Evolutionary conservation across 202 grass and related monocot genomes (phyloP), one percentile per base, ranked within the genome.

Genomic region (Carex sylvatica): DNA sequence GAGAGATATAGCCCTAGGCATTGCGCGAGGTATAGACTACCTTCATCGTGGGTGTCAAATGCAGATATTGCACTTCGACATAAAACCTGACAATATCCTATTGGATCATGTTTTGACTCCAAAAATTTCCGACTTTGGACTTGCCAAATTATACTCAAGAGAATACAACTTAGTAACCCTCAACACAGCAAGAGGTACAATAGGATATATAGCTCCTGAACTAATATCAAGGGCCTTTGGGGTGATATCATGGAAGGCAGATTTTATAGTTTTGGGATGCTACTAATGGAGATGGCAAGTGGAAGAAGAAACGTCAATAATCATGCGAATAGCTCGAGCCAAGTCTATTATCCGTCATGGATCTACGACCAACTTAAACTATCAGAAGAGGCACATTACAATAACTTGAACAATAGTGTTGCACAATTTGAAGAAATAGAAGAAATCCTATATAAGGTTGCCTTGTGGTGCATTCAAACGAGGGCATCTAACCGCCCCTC

Each of bases 151-250:
- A 28, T 52, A 88, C 8, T 84, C 87, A 2, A 81, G 84, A 53
- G 90, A 92, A 51, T 87, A 84, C 33, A 92, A 87, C 6, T 52
- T 87, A 4, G 82, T 73, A 3, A 86, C 86, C 0, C 63, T 92
- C 2, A 92, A 84, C 4, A 92, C 83, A 0, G 84, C 88, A 79
- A 47, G 86, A 6, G 86, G 89, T 54, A 88, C 89, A n/a, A 20
- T 80, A 11, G 89, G 90, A 0, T 92, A 92, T 60, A 84, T 89
- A 35, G 87, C 84, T 9, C 90, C 87, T 2, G 90, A 92, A 59
- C 85, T 86, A 87, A 86, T 92, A 12, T 90, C 86, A 2, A 52
- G 66, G 1, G 90, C 91, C 38, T 94, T 92, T 49, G 89, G 87
- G 12, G 77, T 19, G 31, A 84, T 87, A 5, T 83, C 81, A 1